These are phyloP conservation scores for Termitomyces sp. DNA, from an alignment of 768 basidiomycete species.

Conservation along the genomic window DNA sequence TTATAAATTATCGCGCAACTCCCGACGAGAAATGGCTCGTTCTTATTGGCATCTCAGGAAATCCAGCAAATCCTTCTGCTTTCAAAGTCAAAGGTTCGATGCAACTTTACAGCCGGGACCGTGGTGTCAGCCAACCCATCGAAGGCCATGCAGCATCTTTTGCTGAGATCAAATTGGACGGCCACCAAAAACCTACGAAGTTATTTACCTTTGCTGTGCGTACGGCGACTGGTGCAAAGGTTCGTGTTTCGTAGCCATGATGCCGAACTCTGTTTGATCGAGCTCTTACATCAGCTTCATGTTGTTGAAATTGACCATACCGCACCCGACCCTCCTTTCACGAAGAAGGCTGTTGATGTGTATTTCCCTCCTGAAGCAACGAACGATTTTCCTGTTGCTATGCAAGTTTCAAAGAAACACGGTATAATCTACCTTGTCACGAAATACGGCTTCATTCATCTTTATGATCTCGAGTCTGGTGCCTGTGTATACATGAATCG, in stretches of 20 bases:
- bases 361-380: slow-evolving; percentile 98
- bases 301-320: slow-evolving; percentile 97
- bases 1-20: slow-evolving; percentile 95
- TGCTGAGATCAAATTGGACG: slow-evolving; percentile 87
- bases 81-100: slow-evolving; percentile 99
- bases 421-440: slow-evolving; percentile 97
- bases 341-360: slow-evolving; percentile 97
- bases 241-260: slow-evolving; percentile 20
- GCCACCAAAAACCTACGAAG: slow-evolving; percentile 79
- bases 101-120: slow-evolving; percentile 92
- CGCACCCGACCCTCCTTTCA: slow-evolving; percentile 86
- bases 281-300: slow-evolving; percentile 61
- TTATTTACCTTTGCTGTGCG: slow-evolving; percentile 94
- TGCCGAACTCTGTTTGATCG: neutral
- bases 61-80: slow-evolving; percentile 85
- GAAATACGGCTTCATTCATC: slow-evolving; percentile 98
- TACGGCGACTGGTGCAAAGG: slow-evolving; percentile 97
- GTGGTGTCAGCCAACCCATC: slow-evolving; percentile 94
- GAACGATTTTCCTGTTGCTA: slow-evolving; percentile 98
- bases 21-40: slow-evolving; percentile 97
- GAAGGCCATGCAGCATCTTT: slow-evolving; percentile 98
- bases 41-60: slow-evolving; percentile 90
- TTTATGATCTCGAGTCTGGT: slow-evolving; percentile 96
- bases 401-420: slow-evolving; percentile 97
- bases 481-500: slow-evolving; percentile 99